Conservation (phyloP, 163 green algal genomes). For the Dunaliella salina region DNA sequence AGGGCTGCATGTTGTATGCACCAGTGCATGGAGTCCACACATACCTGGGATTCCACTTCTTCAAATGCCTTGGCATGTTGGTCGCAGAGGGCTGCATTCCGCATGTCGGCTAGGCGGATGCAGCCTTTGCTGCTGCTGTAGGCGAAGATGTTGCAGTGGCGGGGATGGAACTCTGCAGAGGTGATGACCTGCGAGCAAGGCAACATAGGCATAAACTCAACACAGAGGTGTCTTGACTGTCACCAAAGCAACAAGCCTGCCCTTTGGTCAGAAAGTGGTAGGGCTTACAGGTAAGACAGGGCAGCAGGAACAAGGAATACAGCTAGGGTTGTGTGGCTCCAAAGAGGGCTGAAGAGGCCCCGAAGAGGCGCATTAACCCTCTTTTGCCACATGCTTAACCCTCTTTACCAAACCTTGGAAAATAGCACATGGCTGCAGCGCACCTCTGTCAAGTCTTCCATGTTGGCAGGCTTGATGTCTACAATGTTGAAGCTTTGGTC, state of each 20-base stretch:
- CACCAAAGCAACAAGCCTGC: no score
- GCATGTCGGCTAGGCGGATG: conserved; percentile 93
- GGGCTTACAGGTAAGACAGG: no score
- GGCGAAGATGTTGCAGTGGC: conserved; percentile 84
- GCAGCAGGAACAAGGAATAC: no score
- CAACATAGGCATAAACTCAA: no score
- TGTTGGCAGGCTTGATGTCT: conserved; percentile 97
- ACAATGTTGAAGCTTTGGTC: conserved; percentile 95
- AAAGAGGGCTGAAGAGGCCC: no score
- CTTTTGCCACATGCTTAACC: no score
- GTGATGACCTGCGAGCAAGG: conserved; percentile 85
- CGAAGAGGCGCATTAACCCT: no score
- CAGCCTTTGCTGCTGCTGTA: conserved; percentile 92
- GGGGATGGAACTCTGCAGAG: conserved; percentile 92
- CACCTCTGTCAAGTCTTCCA: conserved; percentile 97
- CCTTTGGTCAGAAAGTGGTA: no score
- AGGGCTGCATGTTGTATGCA: no score
- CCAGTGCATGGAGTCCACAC: not conserved
- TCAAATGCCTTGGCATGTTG: conserved; percentile 75
- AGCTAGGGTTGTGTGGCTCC: no score
- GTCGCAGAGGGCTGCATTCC: conserved; percentile 80
- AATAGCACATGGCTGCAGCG: conserved; percentile 1
- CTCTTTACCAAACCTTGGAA: no score
- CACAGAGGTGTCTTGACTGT: no score
- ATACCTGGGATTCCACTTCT: conserved; percentile 51